Evolutionary conservation across 345 rosid genomes (phyloP), one percentile per base, ranked within the genome.

Genomic region (Corymbia maculata): DNA sequence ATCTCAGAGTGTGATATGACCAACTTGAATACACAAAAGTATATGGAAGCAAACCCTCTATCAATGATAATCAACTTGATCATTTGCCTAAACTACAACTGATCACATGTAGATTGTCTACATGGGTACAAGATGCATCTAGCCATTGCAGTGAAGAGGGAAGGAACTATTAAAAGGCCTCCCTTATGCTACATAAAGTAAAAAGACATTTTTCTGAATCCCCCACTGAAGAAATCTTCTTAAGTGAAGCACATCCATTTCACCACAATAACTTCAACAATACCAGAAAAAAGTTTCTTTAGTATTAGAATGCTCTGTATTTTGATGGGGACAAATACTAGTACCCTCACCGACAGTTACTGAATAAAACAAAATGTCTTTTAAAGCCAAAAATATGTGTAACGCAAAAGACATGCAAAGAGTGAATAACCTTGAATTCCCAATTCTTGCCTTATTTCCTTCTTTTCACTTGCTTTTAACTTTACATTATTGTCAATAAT

Each of bases 381-480:
- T 75, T 44, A 21, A 75, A 75, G 82, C n/a, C 51, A 87, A 84
- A 87, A 21, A 51, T 19, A 50, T 9, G 6, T 7, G 36, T n/a
- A 49, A 53, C 52, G 75, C 86, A 85, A 32, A 88, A 55, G 89
- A 59, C 49, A 86, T 52, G 75, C 13, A 87, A 50, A 87, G 21
- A 88, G 89, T 88, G 86, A 92, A 90, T 87, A 55, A 96, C 99
- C 98, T 51, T 93, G 90, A 91, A 95, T 91, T 85, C 95, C 94
- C 88, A 97, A 91, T 80, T 95, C 95, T 92, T 92, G 92, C 90
- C 91, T 91, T 88, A 96, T 91, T 86, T 93, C 93, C 92, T 93
- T 91, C 94, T 96, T 95, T 89, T 94, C 95, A 87, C 95, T 94
- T 86, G 91, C 87, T 90, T 90, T 94, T 79, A 97, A 92, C 89